Evolutionary conservation across 371 early-diverging fungal genomes (phyloP), one percentile per base, ranked within the genome.

Genomic region (Syncephalastrum monosporum): DNA sequence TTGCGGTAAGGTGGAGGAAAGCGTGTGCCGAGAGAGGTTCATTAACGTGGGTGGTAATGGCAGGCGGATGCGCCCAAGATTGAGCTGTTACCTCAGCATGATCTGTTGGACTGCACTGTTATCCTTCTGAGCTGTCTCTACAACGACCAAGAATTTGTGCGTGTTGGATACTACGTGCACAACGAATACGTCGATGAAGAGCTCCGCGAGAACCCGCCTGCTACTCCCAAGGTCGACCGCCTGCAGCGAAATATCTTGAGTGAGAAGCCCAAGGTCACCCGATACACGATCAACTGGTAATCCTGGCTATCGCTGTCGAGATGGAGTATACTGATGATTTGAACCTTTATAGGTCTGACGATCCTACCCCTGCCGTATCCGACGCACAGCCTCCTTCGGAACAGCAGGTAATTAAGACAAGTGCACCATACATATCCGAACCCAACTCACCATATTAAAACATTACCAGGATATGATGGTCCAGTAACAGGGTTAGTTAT

Each of bases 161-260:
- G 96, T 59, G 92, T 97, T 56, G 98, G 97, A 14, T 98, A 96
- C 77, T 95, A 94, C 63, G 94, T 96, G 50, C 92, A 97, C 75
- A 96, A 93, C 72, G 92, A 93, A 59, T 95, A 96, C 69, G 53
- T 67, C n/a, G 93, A 94, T 53, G 55, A 83, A 72, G 56, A 52
- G 19, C 50, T 71, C 23, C 71, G 68, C 17, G 64, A 66, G 27
- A 65, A 67, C 25, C 80, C 80, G 27, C 80, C 75, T 47, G 67
- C 68, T 5, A 69, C 76, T 44, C 81, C 88, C 8, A 70, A 77
- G 17, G 71, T 90, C 43, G 88, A 86, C 13, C 87, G 88, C 61
- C 66, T 97, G 21, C 82, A 85, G 63, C 81, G 97, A 53, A 91
- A 83, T 57, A 93, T 97, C 53, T 69, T 97, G 62, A 93, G 91